phyloP scores from a whole-genome alignment of 2,329 filamentous ascomycete species.

The Xylaria sp. region DNA sequence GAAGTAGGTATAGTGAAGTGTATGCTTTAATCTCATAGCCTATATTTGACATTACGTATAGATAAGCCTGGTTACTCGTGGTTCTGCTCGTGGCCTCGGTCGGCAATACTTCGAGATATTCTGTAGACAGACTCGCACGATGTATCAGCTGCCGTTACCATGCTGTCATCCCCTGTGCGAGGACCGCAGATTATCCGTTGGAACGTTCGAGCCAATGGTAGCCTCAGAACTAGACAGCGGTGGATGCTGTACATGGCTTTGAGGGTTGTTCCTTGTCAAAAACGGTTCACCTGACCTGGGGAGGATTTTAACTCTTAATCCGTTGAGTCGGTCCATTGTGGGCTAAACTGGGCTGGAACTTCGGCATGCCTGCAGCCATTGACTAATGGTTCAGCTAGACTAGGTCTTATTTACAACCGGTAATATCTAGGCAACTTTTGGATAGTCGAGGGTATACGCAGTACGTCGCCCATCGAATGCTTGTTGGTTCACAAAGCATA shows the following conservation, averaged over 20 bases:
- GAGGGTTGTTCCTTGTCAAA: slow-evolving; percentile 28
- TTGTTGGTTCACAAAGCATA: neutral
- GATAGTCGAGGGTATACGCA: neutral
- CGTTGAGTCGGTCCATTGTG: neutral
- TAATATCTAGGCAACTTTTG: neutral
- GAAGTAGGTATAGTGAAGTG: neutral
- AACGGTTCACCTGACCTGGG: slow-evolving; percentile 32
- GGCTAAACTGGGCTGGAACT: slow-evolving; percentile 7
- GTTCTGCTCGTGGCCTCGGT: too few species aligned
- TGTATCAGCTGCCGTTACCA: neutral
- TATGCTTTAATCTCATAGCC: neutral
- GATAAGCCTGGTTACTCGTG: too few species aligned
- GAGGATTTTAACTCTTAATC: slow-evolving; percentile 9
- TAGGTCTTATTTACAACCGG: neutral
- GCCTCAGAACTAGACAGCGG: slow-evolving; percentile 13
- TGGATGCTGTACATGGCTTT: slow-evolving; percentile 25
- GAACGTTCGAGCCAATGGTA: slow-evolving; percentile 28
- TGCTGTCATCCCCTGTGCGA: slow-evolving; percentile 19
- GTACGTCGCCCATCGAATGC: neutral
- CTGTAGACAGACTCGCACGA: neutral
- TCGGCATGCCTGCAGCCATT: neutral
- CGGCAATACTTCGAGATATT: neutral
- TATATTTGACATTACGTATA: too few species aligned
- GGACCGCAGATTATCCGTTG: slow-evolving; percentile 25
- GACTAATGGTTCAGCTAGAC: neutral